Base-by-base conservation (phyloP, 805 yeast genomes). In the Candida caryicola region DNA sequence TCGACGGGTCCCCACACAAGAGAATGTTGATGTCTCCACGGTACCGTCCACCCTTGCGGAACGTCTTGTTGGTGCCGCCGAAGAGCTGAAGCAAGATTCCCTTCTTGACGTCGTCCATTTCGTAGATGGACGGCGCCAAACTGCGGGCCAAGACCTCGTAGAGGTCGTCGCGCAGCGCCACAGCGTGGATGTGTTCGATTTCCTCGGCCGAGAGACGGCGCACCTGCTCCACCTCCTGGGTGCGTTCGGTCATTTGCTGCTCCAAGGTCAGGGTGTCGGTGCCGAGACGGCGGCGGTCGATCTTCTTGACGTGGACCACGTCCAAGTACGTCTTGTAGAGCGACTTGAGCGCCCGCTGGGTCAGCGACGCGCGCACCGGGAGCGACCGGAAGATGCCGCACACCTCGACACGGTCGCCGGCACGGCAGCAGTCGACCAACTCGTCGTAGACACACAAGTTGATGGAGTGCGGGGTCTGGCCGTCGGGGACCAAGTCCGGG, bases 1-100 rank as follows among this genome's bases (percentile, higher is more conserved):
- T 93, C 7, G 98, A 91, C 1, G 99, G 99, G 59, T 93, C 99
- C 51, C 99, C 99, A 68, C 98, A 91, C 30, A 93, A 70, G 39
- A 93, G 66, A 34, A 93, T 74, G 55, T 93, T 93, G 44, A 93
- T 81, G 57, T 93, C 99, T 33, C 99, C 99, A 70, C 99, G 78
- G 60, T 90, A 91, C 46, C 88, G 74, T 2, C 98, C 98, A 52
- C 97, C 96, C 59, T 89, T 90, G 27, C 72, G 68, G 61, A 91
- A 88, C 1, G 78, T 77, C 62, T 93, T 93, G 54, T 91, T 88
- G 12, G 97, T 78, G 40, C 99, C 99, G 14, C 99, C 98, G 62
- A 93, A 93, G 38, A 93, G 68, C 62, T 93, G 99, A 39, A 93
- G 71, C 41, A 93, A 60, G 28, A 93, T 84, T 16, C 99, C 99